Conservation (phyloP, 2,329 filamentous ascomycete genomes). For the Dactylellina leptospora region DNA sequence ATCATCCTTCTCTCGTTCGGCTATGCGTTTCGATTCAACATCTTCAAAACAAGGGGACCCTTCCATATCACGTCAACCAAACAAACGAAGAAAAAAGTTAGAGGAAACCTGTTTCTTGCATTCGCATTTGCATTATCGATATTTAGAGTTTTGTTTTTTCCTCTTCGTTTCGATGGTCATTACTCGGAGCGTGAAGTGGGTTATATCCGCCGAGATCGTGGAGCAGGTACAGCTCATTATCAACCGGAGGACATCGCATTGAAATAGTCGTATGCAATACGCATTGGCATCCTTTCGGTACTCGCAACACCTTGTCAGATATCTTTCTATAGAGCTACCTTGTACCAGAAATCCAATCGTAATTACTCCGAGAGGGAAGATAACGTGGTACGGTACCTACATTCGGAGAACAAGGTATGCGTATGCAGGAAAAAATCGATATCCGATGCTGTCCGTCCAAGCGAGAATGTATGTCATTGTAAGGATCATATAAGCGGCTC, state of each 20-base stretch:
- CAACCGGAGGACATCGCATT: background rate
- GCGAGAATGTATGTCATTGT: background rate
- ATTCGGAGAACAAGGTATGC: background rate
- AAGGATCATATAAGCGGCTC: slow-evolving; percentile 33
- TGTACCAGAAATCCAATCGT: slow-evolving; percentile 19
- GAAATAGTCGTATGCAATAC: too few relatives aligned
- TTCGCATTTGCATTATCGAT: background rate
- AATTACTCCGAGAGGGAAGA: slow-evolving; percentile 10
- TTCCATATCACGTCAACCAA: background rate
- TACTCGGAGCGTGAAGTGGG: too few relatives aligned
- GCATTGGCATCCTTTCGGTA: slow-evolving; percentile 1
- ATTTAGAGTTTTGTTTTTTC: background rate
- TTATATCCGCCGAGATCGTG: too few relatives aligned
- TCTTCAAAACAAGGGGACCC: background rate
- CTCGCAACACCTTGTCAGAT: background rate
- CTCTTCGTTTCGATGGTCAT: too few relatives aligned
- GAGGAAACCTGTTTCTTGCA: slow-evolving; percentile 11
- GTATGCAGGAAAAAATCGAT: background rate
- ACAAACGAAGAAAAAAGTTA: background rate
- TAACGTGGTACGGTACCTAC: slow-evolving; percentile 33
- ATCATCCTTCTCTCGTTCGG: slow-evolving; percentile 26
- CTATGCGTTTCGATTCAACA: background rate
- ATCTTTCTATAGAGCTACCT: background rate
- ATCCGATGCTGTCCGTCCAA: background rate
- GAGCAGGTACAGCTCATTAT: background rate